Evolutionary conservation across 2,329 filamentous ascomycete genomes (phyloP), one percentile per base, ranked within the genome.

Genomic region (Corynespora cassiicola): DNA sequence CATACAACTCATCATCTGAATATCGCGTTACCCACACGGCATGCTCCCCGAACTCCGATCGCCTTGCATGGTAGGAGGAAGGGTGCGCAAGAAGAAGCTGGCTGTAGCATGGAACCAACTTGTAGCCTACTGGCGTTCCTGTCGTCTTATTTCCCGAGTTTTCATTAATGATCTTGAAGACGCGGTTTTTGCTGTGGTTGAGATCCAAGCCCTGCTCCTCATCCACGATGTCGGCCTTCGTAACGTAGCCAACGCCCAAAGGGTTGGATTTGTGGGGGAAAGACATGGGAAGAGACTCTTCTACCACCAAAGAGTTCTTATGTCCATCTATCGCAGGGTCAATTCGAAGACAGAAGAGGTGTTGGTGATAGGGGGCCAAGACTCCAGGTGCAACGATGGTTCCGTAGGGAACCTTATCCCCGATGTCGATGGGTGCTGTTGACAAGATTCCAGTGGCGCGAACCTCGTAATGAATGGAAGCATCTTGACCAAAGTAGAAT

Each of bases 111-210:
- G 75, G 72, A 3, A 70, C 47, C 20, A 81, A 62, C 52, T 76
- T 78, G 61, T 78, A 81, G 0, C 68, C 76, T 0, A 79, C 68
- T 6, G 71, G 70, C 40, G 71, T 74, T n/a, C 75, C 73, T 7
- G 75, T 78, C 16, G 77, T 62, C 1, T 56, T 54, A 43, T 81
- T 81, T 36, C 61, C 68, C 47, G 70, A 70, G 10, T 47, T 57
- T 6, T 67, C 54, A 44, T 78, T 80, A 50, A 79, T 70, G 23
- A 81, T 59, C 42, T 75, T 75, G 42, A 80, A 67, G 5, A 70
- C 58, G 2, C 77, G 70, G 42, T 61, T 51, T 18, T 39, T 49
- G 9, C 31, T 42, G 5, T 52, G 20, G 25, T 54, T 42, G 7
- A 57, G 46, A 30, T 60, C 54, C 7, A 52, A 36, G 8, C 44